A percentile compares a stretch with the other conserved stretches of the same genome.
phyloP scores from a whole-genome alignment of 2,329 filamentous ascomycete genomes.

The Diplocarpon rosae region DNA sequence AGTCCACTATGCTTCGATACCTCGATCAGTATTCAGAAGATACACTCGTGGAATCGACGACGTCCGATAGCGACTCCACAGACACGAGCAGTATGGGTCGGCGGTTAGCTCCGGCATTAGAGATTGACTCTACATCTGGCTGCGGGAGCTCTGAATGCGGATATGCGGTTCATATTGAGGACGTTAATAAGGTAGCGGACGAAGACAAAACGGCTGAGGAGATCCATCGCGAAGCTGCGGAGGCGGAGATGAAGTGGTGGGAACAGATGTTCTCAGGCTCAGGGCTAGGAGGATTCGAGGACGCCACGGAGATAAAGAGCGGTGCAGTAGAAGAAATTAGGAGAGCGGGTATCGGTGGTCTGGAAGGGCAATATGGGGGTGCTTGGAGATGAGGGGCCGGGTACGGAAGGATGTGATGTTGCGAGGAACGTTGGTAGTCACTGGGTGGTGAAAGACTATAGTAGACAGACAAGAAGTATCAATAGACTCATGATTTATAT shows the following conservation, averaged over 20 bases:
- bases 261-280: not conserved
- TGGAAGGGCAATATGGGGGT: too few species aligned
- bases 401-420: too few species aligned
- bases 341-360: too few species aligned
- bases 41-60: not conserved
- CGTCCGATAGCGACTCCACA: not conserved
- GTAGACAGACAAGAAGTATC: too few species aligned
- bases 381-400: too few species aligned
- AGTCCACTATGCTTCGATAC: not conserved
- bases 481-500: too few species aligned
- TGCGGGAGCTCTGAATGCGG: not conserved
- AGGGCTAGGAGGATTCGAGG: too few species aligned
- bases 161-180: not conserved
- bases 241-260: not conserved
- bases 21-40: not conserved
- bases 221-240: not conserved
- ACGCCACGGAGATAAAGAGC: too few species aligned
- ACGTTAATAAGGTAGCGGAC: too few species aligned
- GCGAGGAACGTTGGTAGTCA: too few species aligned
- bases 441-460: too few species aligned
- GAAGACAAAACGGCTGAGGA: not conserved
- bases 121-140: not conserved
- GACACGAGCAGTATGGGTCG: not conserved
- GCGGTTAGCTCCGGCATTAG: not conserved
- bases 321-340: too few species aligned